A percentile compares a stretch with the other conserved stretches of the same genome.
These are phyloP conservation scores for Melanopsichium pennsylvanicum DNA, from an alignment of 1,284 basidiomycete species.

Conservation along the genomic window DNA sequence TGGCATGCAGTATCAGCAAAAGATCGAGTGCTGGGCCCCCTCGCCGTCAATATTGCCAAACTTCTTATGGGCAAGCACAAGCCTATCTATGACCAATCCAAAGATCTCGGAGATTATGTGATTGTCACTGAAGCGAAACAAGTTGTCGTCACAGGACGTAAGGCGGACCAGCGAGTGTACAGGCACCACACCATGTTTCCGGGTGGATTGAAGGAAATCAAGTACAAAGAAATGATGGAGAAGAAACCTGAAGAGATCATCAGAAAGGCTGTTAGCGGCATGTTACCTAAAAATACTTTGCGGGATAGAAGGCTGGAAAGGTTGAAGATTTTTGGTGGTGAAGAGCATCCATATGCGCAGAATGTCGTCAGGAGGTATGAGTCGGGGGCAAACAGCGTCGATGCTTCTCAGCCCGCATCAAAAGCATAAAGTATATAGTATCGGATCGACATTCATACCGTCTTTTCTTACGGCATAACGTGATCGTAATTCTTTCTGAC, in stretches of 20 bases:
- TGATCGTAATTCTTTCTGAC: too few relatives aligned
- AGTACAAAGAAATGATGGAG: constrained; percentile 65
- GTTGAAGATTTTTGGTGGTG: constrained; percentile 61
- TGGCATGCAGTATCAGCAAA: constrained; percentile 96
- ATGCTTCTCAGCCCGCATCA: constrained; percentile 5
- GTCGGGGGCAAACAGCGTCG: not conserved
- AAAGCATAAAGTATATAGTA: constrained; percentile 5
- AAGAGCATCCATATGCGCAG: constrained; percentile 58
- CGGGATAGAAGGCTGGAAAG: constrained; percentile 62
- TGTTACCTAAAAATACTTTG: constrained; percentile 65
- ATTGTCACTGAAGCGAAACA: constrained; percentile 89
- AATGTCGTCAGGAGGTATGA: constrained; percentile 46
- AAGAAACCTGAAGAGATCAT: constrained; percentile 81
- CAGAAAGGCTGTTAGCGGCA: constrained; percentile 63
- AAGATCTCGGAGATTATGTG: constrained; percentile 81
- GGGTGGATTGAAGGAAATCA: constrained; percentile 79
- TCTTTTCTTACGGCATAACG: too few relatives aligned
- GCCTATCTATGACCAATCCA: constrained; percentile 86
- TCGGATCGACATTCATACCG: not conserved
- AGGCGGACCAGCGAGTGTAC: constrained; percentile 86
- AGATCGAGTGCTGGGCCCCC: constrained; percentile 87
- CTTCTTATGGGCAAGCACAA: constrained; percentile 99
- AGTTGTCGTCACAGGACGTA: constrained; percentile 87
- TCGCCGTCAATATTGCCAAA: constrained; percentile 90
- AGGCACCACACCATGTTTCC: constrained; percentile 91